These are phyloP conservation scores for Acacia pycnantha DNA, from an alignment of 331 rosid species.

Conservation along the genomic window DNA sequence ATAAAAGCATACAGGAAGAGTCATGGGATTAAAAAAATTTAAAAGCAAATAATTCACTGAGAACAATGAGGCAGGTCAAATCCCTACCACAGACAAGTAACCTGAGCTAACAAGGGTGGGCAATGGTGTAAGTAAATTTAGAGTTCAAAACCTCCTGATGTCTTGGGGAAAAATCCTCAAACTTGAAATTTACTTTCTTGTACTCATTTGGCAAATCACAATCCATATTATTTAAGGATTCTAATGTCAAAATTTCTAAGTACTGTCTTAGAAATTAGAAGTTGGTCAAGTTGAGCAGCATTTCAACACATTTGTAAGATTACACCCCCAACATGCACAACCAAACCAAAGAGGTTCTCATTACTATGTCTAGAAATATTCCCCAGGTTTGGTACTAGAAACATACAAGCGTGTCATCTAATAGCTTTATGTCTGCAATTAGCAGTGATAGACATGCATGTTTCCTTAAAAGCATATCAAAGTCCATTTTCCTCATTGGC, in stretches of 20 bases:
- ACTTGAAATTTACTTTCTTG: neutral
- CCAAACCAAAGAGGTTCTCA: neutral
- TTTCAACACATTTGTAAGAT: neutral
- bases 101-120: neutral
- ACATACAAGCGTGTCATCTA: neutral
- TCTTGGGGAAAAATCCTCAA: neutral
- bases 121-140: neutral
- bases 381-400: conserved; percentile 4
- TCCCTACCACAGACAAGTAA: neutral
- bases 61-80: neutral
- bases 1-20: neutral
- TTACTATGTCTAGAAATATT: neutral
- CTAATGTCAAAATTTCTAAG: too few relatives aligned
- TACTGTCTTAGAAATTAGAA: neutral
- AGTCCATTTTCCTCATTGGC: conserved; percentile 11
- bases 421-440: neutral
- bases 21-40: neutral
- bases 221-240: neutral
- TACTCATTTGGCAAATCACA: neutral
- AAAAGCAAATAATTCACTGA: neutral
- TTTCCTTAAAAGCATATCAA: neutral
- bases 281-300: neutral
- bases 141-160: neutral
- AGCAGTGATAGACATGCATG: neutral
- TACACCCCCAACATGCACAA: neutral